Conservation (phyloP, 805 yeast species). For the Hanseniaspora hatyaiensis region DNA sequence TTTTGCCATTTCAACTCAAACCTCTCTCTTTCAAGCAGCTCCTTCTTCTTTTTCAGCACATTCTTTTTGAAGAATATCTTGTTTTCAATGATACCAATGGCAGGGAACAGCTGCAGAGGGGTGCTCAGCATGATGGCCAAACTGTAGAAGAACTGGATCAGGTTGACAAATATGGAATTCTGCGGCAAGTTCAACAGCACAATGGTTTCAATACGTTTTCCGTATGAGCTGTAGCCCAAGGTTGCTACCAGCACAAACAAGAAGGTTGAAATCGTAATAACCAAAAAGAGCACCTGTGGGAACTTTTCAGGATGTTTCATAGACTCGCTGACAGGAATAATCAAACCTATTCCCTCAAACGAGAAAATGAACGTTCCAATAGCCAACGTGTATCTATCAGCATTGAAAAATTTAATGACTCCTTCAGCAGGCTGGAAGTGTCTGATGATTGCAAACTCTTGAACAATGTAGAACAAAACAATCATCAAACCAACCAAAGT, state of each 20-base stretch:
- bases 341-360: slow-evolving; percentile 76
- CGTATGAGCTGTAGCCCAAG: slow-evolving; percentile 61
- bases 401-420: slow-evolving; percentile 41
- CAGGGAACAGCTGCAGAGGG: slow-evolving; percentile 73
- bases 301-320: slow-evolving; percentile 66
- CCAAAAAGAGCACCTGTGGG: slow-evolving; percentile 51
- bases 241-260: slow-evolving; percentile 55
- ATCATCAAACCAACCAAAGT: slow-evolving; percentile 56
- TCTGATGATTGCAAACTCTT: slow-evolving; percentile 25
- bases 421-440: slow-evolving; percentile 40
- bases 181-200: slow-evolving; percentile 65
- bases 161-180: slow-evolving; percentile 44
- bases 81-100: slow-evolving; percentile 59
- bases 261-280: slow-evolving; percentile 49
- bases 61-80: slow-evolving; percentile 38
- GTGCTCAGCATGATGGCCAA: slow-evolving; percentile 65
- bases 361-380: slow-evolving; percentile 80
- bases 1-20: slow-evolving; percentile 51
- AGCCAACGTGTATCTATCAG: slow-evolving; percentile 52
- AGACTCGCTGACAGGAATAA: slow-evolving; percentile 71
- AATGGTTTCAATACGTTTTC: slow-evolving; percentile 52
- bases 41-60: slow-evolving; percentile 21
- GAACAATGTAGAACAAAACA: slow-evolving; percentile 44
- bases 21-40: slow-evolving; percentile 46
- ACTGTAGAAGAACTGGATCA: slow-evolving; percentile 61